phyloP scores from a whole-genome alignment of 495 filamentous ascomycete genomes.

The Penicillium daleae region DNA sequence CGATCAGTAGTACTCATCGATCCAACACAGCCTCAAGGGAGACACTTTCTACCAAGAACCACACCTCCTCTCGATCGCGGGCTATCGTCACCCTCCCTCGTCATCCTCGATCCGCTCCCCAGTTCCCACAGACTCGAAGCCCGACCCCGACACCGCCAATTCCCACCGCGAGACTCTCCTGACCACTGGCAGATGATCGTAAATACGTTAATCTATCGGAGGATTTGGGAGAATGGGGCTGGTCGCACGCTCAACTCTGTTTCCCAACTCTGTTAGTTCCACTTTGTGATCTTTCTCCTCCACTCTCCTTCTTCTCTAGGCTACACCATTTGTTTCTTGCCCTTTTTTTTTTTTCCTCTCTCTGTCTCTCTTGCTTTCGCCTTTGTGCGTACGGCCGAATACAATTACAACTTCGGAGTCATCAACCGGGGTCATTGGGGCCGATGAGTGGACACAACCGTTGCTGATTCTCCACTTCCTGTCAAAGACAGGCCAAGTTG shows the following conservation, averaged over 20 bases:
- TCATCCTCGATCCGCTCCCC: background rate
- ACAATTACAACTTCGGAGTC: slow-evolving; percentile 17
- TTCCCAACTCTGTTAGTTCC: background rate
- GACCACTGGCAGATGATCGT: slow-evolving; percentile 6
- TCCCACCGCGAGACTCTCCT: background rate
- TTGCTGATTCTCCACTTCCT: background rate
- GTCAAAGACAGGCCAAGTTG: background rate
- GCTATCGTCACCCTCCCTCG: background rate
- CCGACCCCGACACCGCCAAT: background rate
- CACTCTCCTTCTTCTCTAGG: slow-evolving; percentile 9
- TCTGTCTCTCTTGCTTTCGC: background rate
- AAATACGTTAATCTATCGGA: background rate
- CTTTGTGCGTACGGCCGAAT: slow-evolving; percentile 2
- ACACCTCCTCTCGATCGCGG: no score
- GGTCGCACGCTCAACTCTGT: background rate
- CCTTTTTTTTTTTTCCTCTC: background rate
- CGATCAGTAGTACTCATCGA: no score
- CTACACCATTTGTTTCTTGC: slow-evolving; percentile 18
- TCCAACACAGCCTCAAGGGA: background rate
- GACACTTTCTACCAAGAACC: background rate
- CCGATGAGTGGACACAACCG: slow-evolving; percentile 4
- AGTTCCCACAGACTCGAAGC: background rate
- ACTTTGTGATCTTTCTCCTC: background rate
- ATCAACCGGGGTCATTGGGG: slow-evolving; percentile 17
- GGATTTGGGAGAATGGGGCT: background rate